A percentile compares a stretch with the other conserved stretches of the same genome.
phyloP scores from a whole-genome alignment of 2,329 filamentous ascomycete genomes.

The Aspergillus tubingensis region DNA sequence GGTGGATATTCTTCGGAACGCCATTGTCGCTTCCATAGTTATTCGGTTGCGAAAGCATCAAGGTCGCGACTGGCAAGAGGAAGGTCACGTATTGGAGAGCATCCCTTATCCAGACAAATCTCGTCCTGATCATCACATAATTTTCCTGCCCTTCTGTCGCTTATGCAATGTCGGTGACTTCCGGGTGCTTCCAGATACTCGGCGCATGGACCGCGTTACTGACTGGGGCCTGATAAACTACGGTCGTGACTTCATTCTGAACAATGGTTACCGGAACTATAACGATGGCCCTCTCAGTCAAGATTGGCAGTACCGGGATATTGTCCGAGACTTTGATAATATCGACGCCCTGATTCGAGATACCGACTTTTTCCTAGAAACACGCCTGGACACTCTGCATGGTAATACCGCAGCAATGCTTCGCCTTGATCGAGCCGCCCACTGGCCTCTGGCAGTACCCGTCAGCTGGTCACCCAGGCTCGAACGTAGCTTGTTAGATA shows the following conservation, averaged over 20 bases:
- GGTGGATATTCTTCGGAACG: not conserved
- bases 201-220: not conserved
- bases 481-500: not conserved
- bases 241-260: slow-evolving; percentile 1
- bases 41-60: not conserved
- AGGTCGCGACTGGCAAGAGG: slow-evolving; percentile 1
- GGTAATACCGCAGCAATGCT: not conserved
- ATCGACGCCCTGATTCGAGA: slow-evolving; percentile 1
- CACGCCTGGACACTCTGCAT: not conserved
- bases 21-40: not conserved
- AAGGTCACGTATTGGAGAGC: not conserved
- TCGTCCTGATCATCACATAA: slow-evolving; percentile 5
- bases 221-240: slow-evolving; percentile 4
- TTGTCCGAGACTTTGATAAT: not conserved
- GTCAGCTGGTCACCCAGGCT: not conserved
- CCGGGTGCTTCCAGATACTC: not conserved
- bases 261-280: not conserved
- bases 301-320: not conserved
- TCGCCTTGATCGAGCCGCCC: not conserved
- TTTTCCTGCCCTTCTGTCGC: slow-evolving; percentile 1
- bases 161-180: not conserved
- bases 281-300: not conserved
- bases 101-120: not conserved
- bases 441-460: not conserved
- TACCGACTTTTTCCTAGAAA: slow-evolving; percentile 4